phyloP scores from a whole-genome alignment of 2,329 filamentous ascomycete species.

The Penicillium sp. region DNA sequence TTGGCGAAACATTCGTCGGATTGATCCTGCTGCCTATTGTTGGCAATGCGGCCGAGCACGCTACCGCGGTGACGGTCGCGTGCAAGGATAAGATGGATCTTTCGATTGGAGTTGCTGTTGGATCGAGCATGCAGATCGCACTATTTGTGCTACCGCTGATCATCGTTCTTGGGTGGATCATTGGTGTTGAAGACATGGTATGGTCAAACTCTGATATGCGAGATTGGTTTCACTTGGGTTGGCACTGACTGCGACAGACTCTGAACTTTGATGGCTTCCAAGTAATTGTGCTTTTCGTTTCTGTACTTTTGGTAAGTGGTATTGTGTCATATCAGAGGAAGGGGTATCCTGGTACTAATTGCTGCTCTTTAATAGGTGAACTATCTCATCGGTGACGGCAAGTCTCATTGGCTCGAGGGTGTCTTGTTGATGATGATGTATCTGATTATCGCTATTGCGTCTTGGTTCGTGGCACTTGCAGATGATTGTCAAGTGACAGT shows the following conservation, averaged over 20 bases:
- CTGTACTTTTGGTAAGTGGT: conserved; percentile 44
- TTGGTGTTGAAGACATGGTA: conserved; percentile 60
- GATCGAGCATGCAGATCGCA: conserved; percentile 65
- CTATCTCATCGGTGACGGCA: conserved; percentile 62
- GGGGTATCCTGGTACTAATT: conserved; percentile 7
- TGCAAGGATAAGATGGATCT: conserved; percentile 69
- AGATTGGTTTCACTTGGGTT: background rate
- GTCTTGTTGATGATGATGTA: conserved; percentile 60
- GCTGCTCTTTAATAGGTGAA: conserved; percentile 49
- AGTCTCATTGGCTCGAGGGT: conserved; percentile 61
- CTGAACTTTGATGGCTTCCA: conserved; percentile 87
- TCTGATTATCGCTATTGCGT: conserved; percentile 61
- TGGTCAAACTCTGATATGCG: background rate
- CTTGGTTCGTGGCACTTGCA: conserved; percentile 47
- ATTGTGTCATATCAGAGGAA: background rate
- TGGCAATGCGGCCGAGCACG: conserved; percentile 66
- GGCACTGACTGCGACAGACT: conserved; percentile 44
- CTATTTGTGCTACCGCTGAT: conserved; percentile 61
- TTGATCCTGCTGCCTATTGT: conserved; percentile 65
- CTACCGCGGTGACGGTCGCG: conserved; percentile 61
- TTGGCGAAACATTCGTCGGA: conserved; percentile 63
- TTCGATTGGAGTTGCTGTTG: conserved; percentile 65
- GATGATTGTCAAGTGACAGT: background rate
- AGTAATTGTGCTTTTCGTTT: conserved; percentile 64
- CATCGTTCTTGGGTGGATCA: conserved; percentile 62